Evolutionary conservation across 2,329 filamentous ascomycete genomes (phyloP).

Genomic region (Fusarium sp.): DNA sequence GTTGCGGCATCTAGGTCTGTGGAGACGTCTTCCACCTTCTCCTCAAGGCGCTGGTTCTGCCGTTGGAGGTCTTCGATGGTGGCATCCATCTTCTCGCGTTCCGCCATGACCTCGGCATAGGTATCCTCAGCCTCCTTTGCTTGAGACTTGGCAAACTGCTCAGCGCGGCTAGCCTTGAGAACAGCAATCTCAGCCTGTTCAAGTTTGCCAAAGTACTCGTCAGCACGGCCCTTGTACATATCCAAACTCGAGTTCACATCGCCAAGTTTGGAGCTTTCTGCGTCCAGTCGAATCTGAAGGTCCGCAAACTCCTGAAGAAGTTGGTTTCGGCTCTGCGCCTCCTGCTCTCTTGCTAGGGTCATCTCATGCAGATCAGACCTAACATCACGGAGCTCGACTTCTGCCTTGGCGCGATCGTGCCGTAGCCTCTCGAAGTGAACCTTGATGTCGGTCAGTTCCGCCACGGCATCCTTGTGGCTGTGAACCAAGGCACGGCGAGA

Average conservation of each 20-base stretch:
- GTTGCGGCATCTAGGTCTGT: conserved; percentile 86
- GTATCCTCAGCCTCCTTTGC: conserved; percentile 91
- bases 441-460: conserved; percentile 87
- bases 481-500: conserved; percentile 83
- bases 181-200: conserved; percentile 97
- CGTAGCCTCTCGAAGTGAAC: conserved; percentile 86
- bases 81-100: conserved; percentile 88
- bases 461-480: conserved; percentile 84
- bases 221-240: conserved; percentile 89
- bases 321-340: conserved; percentile 85
- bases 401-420: conserved; percentile 78
- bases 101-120: conserved; percentile 88
- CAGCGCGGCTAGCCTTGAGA: conserved; percentile 87
- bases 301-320: conserved; percentile 92
- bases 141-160: conserved; percentile 92
- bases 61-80: conserved; percentile 89
- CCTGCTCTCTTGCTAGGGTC: conserved; percentile 80
- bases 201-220: conserved; percentile 97
- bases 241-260: conserved; percentile 86
- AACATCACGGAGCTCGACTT: conserved; percentile 86
- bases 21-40: conserved; percentile 88
- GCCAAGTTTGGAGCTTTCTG: conserved; percentile 83
- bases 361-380: conserved; percentile 86
- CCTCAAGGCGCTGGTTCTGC: conserved; percentile 88
- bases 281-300: conserved; percentile 90